These are phyloP conservation scores for Ceratocystiopsis minuta DNA, from an alignment of 2,329 filamentous ascomycete species.

Conservation along the genomic window DNA sequence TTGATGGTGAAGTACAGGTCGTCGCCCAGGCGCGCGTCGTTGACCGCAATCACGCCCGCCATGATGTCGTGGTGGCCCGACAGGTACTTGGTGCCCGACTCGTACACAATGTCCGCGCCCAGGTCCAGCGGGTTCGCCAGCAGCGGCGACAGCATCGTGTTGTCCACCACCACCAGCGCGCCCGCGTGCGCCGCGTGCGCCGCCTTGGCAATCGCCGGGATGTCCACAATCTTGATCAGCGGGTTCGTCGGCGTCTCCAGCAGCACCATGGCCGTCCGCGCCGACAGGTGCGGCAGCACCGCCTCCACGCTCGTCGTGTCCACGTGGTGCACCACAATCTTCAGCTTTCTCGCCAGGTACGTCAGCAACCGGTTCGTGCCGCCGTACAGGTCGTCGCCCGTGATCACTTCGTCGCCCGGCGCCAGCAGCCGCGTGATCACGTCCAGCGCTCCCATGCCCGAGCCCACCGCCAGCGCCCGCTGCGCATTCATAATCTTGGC, in stretches of 20 bases:
- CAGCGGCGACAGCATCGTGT: conserved; percentile 96
- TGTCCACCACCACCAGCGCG: conserved; percentile 82
- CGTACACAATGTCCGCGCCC: conserved; percentile 90
- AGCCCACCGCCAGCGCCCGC: conserved; percentile 81
- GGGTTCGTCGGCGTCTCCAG: conserved; percentile 96
- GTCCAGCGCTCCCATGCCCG: conserved; percentile 92
- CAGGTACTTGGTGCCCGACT: conserved; percentile 94
- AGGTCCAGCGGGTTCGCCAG: conserved; percentile 86
- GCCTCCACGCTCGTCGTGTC: conserved; percentile 69
- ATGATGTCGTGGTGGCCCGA: conserved; percentile 98
- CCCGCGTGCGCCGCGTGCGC: conserved; percentile 62
- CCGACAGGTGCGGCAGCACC: conserved; percentile 49
- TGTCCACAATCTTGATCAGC: conserved; percentile 93
- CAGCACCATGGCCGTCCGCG: conserved; percentile 86
- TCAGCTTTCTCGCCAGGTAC: conserved; percentile 74
- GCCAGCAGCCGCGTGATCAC: conserved; percentile 83
- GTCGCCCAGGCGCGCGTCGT: conserved; percentile 64
- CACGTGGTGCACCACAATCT: conserved; percentile 88
- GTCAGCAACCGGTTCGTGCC: conserved; percentile 88
- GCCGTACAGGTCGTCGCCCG: conserved; percentile 91
- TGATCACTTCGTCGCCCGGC: conserved; percentile 91
- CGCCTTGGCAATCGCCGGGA: conserved; percentile 57
- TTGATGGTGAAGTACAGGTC: conserved; percentile 96
- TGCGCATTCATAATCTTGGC: conserved; percentile 98
- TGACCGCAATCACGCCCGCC: conserved; percentile 90